phyloP scores from a whole-genome alignment of 129 eudicot species.

The Erigeron canadensis region DNA sequence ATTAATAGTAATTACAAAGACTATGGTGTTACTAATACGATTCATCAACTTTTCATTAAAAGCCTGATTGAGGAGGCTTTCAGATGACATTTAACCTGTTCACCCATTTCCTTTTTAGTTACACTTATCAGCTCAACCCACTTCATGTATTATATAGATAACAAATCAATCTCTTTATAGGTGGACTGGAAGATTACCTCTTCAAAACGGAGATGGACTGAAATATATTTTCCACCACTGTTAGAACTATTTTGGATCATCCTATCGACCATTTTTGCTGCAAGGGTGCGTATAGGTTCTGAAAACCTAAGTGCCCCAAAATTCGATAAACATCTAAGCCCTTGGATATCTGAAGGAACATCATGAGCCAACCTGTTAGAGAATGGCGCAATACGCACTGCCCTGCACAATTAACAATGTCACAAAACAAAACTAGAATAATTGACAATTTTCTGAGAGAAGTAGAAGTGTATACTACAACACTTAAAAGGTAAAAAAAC shows the following conservation, averaged over 20 bases:
- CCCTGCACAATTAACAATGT: constrained; percentile 56
- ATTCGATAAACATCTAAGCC: constrained; percentile 85
- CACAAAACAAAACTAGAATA: constrained; percentile 7
- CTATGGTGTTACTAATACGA: no score
- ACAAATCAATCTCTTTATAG: no score
- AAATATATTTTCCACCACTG: constrained; percentile 85
- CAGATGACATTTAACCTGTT: no score
- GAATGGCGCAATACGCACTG: constrained; percentile 97
- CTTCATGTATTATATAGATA: no score
- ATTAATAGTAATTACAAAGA: no score
- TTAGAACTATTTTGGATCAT: constrained; percentile 75
- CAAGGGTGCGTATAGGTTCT: constrained; percentile 87
- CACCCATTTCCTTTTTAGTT: no score
- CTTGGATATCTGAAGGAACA: constrained; percentile 86
- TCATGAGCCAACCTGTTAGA: constrained; percentile 95
- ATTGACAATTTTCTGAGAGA: neutral
- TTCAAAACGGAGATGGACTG: constrained; percentile 98
- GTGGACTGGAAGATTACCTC: constrained; percentile 52
- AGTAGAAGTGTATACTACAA: neutral
- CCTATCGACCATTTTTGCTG: constrained; percentile 92
- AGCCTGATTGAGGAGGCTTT: no score
- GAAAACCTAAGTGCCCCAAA: constrained; percentile 97
- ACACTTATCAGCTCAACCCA: no score
- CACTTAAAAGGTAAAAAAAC: neutral
- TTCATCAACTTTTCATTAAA: no score